Conservation (phyloP, 345 rosid genomes). For the Tarenaya hassleriana region DNA sequence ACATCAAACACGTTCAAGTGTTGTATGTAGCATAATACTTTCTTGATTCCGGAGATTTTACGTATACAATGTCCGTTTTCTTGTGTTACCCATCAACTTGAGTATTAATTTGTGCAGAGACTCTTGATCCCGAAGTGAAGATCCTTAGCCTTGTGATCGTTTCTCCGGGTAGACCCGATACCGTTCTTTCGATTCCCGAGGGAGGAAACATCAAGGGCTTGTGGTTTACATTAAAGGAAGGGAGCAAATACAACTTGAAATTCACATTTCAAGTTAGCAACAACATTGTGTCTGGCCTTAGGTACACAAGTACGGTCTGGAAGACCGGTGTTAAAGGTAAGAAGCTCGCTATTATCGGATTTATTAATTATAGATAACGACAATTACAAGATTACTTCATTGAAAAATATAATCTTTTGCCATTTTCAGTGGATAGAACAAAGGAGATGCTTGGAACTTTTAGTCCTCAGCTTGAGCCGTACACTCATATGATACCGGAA, state of each 20-base stretch:
- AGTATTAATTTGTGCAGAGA: too few relatives aligned
- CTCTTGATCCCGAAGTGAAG: slow-evolving; percentile 70
- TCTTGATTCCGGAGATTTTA: not conserved
- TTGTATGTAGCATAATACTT: too few relatives aligned
- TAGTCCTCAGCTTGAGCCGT: slow-evolving; percentile 69
- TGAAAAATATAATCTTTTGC: not conserved
- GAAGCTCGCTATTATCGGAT: not conserved
- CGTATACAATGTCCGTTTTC: too few relatives aligned
- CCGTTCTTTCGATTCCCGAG: slow-evolving; percentile 52
- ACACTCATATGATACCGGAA: slow-evolving; percentile 55
- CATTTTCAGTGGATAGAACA: slow-evolving; percentile 54
- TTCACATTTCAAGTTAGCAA: slow-evolving; percentile 63
- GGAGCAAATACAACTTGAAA: slow-evolving; percentile 52
- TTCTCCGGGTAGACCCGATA: slow-evolving; percentile 55
- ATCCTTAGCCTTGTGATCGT: slow-evolving; percentile 51
- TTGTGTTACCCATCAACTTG: too few relatives aligned
- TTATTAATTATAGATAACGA: not conserved
- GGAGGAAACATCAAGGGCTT: slow-evolving; percentile 51
- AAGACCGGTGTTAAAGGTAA: slow-evolving; percentile 65
- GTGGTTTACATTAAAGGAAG: slow-evolving; percentile 81
- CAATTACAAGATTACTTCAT: not conserved
- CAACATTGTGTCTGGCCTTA: slow-evolving; percentile 82
- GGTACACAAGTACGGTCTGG: slow-evolving; percentile 71
- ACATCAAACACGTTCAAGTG: too few relatives aligned
- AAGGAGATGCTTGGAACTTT: slow-evolving; percentile 79